phyloP scores from a whole-genome alignment of 305 asterid species.

The Solanum hybrid region DNA sequence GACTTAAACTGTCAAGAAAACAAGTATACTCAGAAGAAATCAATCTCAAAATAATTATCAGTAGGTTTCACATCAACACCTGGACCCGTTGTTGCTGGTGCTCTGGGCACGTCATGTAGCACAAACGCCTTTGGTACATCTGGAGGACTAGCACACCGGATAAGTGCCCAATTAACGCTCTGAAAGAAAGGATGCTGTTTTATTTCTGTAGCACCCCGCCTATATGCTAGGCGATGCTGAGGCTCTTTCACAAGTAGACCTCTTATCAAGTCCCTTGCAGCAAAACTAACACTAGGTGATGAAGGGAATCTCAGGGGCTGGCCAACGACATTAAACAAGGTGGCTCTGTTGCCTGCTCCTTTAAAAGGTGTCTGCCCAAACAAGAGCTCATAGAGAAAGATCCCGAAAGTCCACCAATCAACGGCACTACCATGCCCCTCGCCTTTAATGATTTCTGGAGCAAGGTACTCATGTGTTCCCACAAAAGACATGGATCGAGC shows the following conservation, averaged over 20 bases:
- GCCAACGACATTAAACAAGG: slow-evolving; percentile 47
- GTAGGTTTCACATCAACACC: slow-evolving; percentile 35
- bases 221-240: slow-evolving; percentile 45
- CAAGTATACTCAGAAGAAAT: slow-evolving; percentile 31
- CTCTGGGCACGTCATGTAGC: slow-evolving; percentile 5
- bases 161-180: slow-evolving; percentile 49
- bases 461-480: slow-evolving; percentile 52
- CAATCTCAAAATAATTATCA: slow-evolving; percentile 49
- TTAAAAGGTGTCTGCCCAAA: slow-evolving; percentile 49
- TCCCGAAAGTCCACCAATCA: slow-evolving; percentile 57
- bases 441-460: slow-evolving; percentile 48
- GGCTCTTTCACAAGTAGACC: slow-evolving; percentile 51
- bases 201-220: slow-evolving; percentile 51
- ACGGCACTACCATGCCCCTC: slow-evolving; percentile 61
- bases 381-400: slow-evolving; percentile 46
- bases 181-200: slow-evolving; percentile 52
- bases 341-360: slow-evolving; percentile 45
- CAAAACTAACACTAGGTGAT: slow-evolving; percentile 41
- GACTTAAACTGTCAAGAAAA: background rate
- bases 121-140: slow-evolving; percentile 39
- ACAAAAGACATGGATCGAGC: slow-evolving; percentile 58
- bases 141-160: slow-evolving; percentile 52
- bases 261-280: slow-evolving; percentile 48
- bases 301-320: slow-evolving; percentile 47
- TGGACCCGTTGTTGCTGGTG: slow-evolving; percentile 17